Conservation (phyloP, 2,329 filamentous ascomycete species). For the Alternaria novae-zelandiae region DNA sequence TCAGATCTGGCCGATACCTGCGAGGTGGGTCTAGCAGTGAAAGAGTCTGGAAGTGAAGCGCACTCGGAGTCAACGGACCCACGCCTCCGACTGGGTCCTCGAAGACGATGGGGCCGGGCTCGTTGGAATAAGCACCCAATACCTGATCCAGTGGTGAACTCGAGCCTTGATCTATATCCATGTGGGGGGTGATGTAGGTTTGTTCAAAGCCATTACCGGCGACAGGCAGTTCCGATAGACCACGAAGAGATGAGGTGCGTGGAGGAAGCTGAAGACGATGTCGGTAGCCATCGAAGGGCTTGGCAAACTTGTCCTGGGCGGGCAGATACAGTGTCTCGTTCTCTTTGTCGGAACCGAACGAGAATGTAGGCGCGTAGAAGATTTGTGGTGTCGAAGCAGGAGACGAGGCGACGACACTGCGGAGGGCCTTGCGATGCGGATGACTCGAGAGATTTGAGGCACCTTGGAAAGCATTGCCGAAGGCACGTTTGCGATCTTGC, state of each 20-base stretch:
- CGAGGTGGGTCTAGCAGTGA: conserved; percentile 12
- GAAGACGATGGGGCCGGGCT: conserved; percentile 2
- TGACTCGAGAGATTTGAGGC: background rate
- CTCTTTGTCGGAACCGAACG: conserved; percentile 7
- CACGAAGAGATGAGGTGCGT: background rate
- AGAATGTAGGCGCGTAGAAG: background rate
- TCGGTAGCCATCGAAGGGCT: background rate
- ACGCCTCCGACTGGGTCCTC: background rate
- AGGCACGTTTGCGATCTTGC: conserved; percentile 22
- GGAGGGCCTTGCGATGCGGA: conserved; percentile 1
- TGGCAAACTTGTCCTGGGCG: background rate
- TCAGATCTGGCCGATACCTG: background rate
- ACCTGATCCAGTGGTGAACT: background rate
- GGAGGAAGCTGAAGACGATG: background rate
- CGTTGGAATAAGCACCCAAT: background rate
- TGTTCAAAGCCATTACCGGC: background rate
- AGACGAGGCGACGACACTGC: background rate
- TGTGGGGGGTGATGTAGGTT: background rate
- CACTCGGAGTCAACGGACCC: conserved; percentile 12
- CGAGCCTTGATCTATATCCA: background rate
- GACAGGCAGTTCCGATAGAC: background rate
- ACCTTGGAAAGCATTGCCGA: conserved; percentile 23
- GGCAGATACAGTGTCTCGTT: background rate
- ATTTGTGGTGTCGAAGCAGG: background rate
- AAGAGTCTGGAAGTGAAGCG: conserved; percentile 19